Percentiles rank a stretch among this genome's conserved stretches.
Evolutionary conservation across 2,329 filamentous ascomycete genomes (phyloP).

Genomic region (Ambrosiella cleistominuta): DNA sequence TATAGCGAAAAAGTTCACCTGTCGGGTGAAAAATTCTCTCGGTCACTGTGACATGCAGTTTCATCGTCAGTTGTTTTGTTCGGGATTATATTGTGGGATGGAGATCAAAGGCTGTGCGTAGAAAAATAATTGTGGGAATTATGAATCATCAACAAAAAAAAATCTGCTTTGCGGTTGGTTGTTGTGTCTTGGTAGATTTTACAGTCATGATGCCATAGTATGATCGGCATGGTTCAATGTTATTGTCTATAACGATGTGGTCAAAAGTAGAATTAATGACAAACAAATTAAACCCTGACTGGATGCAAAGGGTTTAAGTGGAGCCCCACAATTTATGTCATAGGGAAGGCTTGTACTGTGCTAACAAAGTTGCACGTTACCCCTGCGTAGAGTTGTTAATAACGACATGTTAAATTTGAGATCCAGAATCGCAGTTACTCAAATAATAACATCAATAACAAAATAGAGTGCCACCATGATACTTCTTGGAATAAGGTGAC

Average conservation of each 20-base stretch:
- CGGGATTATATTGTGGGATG: neutral
- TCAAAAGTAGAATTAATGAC: neutral
- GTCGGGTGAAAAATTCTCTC: neutral
- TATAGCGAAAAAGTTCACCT: no score
- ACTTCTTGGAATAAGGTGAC: neutral
- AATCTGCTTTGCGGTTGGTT: no score
- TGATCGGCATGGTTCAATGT: neutral
- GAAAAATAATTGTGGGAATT: neutral
- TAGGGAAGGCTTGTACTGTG: neutral
- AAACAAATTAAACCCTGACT: neutral
- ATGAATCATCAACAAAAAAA: neutral
- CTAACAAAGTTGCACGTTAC: neutral
- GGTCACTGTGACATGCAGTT: neutral
- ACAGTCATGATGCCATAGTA: neutral
- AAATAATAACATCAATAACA: neutral
- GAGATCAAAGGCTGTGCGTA: neutral
- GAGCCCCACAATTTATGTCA: constrained; percentile 1
- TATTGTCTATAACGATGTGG: neutral
- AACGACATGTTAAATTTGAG: neutral
- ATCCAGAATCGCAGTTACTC: neutral
- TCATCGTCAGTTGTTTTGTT: neutral
- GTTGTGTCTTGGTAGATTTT: neutral
- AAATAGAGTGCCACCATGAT: neutral
- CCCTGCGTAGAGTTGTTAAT: neutral
- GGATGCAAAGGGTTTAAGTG: neutral